Base-by-base conservation (phyloP, 1,284 basidiomycete species). In the Malassezia japonica region DNA sequence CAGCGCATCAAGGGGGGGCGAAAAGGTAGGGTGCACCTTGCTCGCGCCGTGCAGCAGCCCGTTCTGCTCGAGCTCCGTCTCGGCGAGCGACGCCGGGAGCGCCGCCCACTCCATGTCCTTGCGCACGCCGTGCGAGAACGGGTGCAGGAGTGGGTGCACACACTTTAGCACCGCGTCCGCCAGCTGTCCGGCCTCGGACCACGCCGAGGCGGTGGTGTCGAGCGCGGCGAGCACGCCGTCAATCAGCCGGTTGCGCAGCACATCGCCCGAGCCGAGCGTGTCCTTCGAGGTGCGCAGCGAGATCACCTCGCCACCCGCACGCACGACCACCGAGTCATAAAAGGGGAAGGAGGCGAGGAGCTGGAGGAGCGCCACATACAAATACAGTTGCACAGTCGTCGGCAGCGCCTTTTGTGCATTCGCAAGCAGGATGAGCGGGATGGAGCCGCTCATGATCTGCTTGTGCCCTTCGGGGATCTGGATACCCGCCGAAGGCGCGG, bases 301-400 rank as follows among this genome's bases (percentile, higher is more conserved):
- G 15, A 46, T 7, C 5, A 48, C 40, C 9, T 28, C 46, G 23
- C 46, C 46, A 15, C 32, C 13, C 13, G 15, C n/a, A 9, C 39
- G 35, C 27, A 46, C 34, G 15, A 39, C 25, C 2, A 34, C 39
- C 29, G 56, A 48, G 46, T 67, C 65, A 21, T 56, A 56, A 18
- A 67, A 62, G 9, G 65, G 65, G 42, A 67, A 67, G 1, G 50
- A 49, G 21, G 57, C 51, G 15, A 67, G 38, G 23, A 67, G 45
- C 42, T 61, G 51, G 24, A 61, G 39, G 10, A 67, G 52, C 8
- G 55, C 59, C 20, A 62, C 28, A 23, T 61, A 59, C 20, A 67
- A 46, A 21, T 52, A 51, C 25, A 65, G 56, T 31, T 64, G 63
- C 15, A 67, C 54, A 18, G 50, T 48, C 2, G 58, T 56, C 5